Evolutionary conservation across 495 filamentous ascomycete species (phyloP).

Genomic region (Neurospora intermedia): DNA sequence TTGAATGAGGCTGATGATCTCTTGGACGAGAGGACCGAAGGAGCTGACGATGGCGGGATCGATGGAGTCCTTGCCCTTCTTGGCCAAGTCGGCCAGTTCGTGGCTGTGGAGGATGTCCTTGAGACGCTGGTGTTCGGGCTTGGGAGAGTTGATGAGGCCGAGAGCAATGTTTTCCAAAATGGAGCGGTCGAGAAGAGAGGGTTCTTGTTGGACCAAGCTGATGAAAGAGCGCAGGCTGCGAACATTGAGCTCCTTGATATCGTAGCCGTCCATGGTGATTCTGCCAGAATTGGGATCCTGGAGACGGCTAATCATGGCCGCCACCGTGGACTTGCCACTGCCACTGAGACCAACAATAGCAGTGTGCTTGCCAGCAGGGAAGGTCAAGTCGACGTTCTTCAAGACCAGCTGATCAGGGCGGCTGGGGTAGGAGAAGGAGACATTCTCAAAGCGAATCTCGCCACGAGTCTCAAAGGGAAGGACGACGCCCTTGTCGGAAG

Average conservation of each 20-base stretch:
- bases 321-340: slow-evolving; percentile 79
- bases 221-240: slow-evolving; percentile 80
- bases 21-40: slow-evolving; percentile 26
- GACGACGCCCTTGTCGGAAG: slow-evolving; percentile 52
- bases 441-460: slow-evolving; percentile 59
- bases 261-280: slow-evolving; percentile 69
- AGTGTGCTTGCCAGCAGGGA: slow-evolving; percentile 77
- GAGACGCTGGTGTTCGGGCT: slow-evolving; percentile 45
- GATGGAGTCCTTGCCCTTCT: slow-evolving; percentile 6
- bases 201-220: slow-evolving; percentile 71
- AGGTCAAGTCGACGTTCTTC: slow-evolving; percentile 59
- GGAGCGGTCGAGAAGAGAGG: slow-evolving; percentile 66
- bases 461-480: slow-evolving; percentile 60
- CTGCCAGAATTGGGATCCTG: slow-evolving; percentile 71
- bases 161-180: slow-evolving; percentile 75
- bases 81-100: slow-evolving; percentile 7
- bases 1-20: slow-evolving; percentile 53
- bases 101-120: slow-evolving; percentile 8
- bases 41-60: background rate
- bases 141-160: slow-evolving; percentile 74
- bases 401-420: slow-evolving; percentile 77
- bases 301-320: slow-evolving; percentile 79
- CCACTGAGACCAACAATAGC: slow-evolving; percentile 48
- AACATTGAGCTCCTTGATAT: slow-evolving; percentile 67
- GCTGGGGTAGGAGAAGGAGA: slow-evolving; percentile 88